Percentiles rank a stretch among this genome's conserved stretches.
Conservation (phyloP, 1,139 yeast species). For the Yamadazyma spencermartinsiae region DNA sequence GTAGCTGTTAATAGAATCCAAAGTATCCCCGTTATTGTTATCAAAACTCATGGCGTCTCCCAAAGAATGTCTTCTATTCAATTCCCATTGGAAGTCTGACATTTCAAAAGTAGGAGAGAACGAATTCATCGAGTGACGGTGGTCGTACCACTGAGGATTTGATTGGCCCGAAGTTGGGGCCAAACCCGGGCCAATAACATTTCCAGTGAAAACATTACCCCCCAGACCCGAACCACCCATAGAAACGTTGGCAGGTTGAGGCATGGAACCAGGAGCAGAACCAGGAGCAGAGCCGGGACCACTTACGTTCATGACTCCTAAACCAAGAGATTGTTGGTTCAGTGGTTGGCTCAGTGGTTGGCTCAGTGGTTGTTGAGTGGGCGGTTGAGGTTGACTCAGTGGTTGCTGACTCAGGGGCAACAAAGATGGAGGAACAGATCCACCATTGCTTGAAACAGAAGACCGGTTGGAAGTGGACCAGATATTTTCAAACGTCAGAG, state of each 20-base stretch:
- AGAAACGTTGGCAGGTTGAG: neutral
- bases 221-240: neutral
- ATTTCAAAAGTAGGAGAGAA: slow-evolving; percentile 6
- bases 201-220: neutral
- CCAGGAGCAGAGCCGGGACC: neutral
- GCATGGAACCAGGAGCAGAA: neutral
- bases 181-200: neutral
- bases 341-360: slow-evolving; percentile 3
- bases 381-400: too few species aligned
- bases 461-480: slow-evolving; percentile 14
- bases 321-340: too few species aligned
- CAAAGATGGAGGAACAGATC: too few species aligned
- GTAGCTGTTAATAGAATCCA: slow-evolving; percentile 33
- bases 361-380: too few species aligned
- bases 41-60: slow-evolving; percentile 9
- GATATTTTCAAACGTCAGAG: slow-evolving; percentile 15
- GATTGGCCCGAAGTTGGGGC: neutral
- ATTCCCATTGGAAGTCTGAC: slow-evolving; percentile 6
- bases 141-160: slow-evolving; percentile 3
- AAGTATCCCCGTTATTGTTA: slow-evolving; percentile 8
- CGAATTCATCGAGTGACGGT: slow-evolving; percentile 5
- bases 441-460: slow-evolving; percentile 9
- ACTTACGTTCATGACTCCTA: too few species aligned
- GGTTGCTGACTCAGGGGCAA: neutral
- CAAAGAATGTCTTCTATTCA: slow-evolving; percentile 12